Evolutionary conservation across 2,329 filamentous ascomycete genomes (phyloP).

Genomic region (Raffaelea ambrosiae): DNA sequence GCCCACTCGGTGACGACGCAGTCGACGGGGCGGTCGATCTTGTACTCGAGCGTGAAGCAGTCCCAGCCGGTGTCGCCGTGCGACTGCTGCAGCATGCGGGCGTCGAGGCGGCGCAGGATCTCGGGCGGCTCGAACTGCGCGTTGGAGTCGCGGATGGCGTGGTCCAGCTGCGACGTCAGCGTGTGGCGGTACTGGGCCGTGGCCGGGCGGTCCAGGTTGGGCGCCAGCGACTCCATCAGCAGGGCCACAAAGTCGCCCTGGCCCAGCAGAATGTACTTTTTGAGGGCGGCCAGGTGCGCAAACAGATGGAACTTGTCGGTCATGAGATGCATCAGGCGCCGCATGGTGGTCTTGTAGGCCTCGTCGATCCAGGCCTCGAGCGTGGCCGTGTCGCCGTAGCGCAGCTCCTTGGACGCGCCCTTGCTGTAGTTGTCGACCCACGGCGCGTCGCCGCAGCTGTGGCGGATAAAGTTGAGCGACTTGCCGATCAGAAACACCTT

Average conservation of each 20-base stretch:
- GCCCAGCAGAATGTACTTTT: slow-evolving; percentile 88
- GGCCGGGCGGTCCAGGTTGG: slow-evolving; percentile 90
- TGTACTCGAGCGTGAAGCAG: slow-evolving; percentile 97
- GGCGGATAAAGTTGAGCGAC: slow-evolving; percentile 94
- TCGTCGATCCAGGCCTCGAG: slow-evolving; percentile 92
- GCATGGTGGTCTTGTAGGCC: slow-evolving; percentile 97
- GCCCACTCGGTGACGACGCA: slow-evolving; percentile 96
- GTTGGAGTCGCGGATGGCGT: slow-evolving; percentile 93
- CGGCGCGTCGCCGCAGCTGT: slow-evolving; percentile 84
- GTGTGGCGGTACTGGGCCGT: slow-evolving; percentile 95
- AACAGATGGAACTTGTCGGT: slow-evolving; percentile 91
- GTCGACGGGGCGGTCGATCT: slow-evolving; percentile 92
- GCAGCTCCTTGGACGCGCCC: slow-evolving; percentile 80
- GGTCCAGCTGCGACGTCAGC: slow-evolving; percentile 92
- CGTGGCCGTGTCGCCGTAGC: slow-evolving; percentile 86
- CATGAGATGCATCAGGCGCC: slow-evolving; percentile 87
- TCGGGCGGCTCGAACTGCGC: slow-evolving; percentile 92
- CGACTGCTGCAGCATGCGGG: slow-evolving; percentile 94
- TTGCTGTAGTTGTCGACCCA: slow-evolving; percentile 98
- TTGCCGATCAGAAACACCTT: slow-evolving; percentile 98
- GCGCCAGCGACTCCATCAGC: slow-evolving; percentile 90
- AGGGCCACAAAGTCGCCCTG: slow-evolving; percentile 96
- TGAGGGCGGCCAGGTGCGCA: slow-evolving; percentile 82
- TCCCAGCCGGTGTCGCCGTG: slow-evolving; percentile 99
- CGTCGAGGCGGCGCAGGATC: slow-evolving; percentile 83